Evolutionary conservation across 305 asterid genomes (phyloP), one percentile per base, ranked within the genome.

Genomic region (Fraxinus xanthoxyloides): DNA sequence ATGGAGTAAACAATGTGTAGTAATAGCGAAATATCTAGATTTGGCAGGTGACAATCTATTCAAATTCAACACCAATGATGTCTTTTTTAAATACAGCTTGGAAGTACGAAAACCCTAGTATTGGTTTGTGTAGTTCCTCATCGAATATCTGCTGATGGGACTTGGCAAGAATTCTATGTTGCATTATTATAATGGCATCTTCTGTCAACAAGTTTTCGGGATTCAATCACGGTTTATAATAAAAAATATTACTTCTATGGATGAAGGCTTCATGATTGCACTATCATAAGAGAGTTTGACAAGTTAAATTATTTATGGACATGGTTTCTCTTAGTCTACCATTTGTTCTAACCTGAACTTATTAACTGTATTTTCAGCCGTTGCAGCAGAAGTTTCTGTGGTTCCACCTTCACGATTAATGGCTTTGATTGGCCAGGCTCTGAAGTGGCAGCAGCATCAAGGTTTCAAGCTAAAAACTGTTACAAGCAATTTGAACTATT

Each of bases 381-480:
- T 96, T 81, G 92, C 97, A 34, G 89, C 90, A 15, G 99, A 96
- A 90, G 99, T 96, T 82, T 96, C 99, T 26, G 99, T 96, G 83
- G 99, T 96, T 82, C 99, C 98, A 77, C 98, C 99, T 83, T 94
- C 99, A 38, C 90, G 99, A 56, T 86, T 96, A 82, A 96, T 92
- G 95, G 98, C 99, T 88, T 87, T 96, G 87, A 96, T 96, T 89
- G 98, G 98, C 81, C 99, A 96, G 90, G 95, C 99, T 86, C 84
- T 96, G 86, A 96, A 96, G 90, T 96, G 99, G 99, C 99, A 96
- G 90, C 99, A 96, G 87, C 98, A 96, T 89, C 99, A 96, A 94
- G 99, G 99, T 96, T 83, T 84, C 61, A 76, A 81, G 34, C 76
- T 38, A 67, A 84, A 59, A 56, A 74, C 78, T 83, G 34, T 26